Evolutionary conservation across 1,139 yeast genomes (phyloP).

Genomic region (Trichomonascaceae sp.): DNA sequence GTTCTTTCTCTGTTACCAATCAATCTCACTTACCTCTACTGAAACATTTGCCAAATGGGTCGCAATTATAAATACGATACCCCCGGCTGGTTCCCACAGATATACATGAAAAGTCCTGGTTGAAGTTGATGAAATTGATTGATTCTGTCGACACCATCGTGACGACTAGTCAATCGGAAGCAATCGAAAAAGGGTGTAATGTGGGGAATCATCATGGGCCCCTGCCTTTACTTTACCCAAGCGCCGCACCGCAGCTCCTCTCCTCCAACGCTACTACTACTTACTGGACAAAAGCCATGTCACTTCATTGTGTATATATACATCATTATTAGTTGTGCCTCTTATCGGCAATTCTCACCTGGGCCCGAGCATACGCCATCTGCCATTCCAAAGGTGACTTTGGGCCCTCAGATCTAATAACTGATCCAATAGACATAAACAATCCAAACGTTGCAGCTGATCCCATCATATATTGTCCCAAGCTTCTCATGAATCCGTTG

Average conservation of each 20-base stretch:
- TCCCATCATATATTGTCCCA: slow-evolving; percentile 94
- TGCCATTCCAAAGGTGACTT: slow-evolving; percentile 21
- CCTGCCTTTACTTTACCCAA: too few relatives aligned
- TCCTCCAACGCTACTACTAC: too few relatives aligned
- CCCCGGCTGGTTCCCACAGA: slow-evolving; percentile 70
- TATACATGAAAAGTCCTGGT: slow-evolving; percentile 82
- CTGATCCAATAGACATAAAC: slow-evolving; percentile 79
- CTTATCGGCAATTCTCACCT: too few relatives aligned
- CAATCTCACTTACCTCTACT: slow-evolving; percentile 27
- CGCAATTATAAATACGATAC: slow-evolving; percentile 78
- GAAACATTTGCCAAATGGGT: slow-evolving; percentile 78
- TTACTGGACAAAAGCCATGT: too few relatives aligned
- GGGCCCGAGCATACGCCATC: slow-evolving; percentile 16
- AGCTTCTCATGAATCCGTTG: slow-evolving; percentile 88
- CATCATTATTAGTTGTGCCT: background rate
- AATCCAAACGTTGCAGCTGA: slow-evolving; percentile 91
- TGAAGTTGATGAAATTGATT: slow-evolving; percentile 57
- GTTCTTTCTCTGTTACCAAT: slow-evolving; percentile 1
- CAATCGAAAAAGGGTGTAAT: too few relatives aligned
- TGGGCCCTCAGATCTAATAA: slow-evolving; percentile 62
- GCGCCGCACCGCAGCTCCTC: too few relatives aligned
- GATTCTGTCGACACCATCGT: slow-evolving; percentile 8
- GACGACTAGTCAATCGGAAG: too few relatives aligned
- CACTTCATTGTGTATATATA: background rate
- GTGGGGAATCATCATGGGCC: too few relatives aligned